These are phyloP conservation scores for Phyllosticta ampelicida DNA, from an alignment of 2,329 filamentous ascomycete species.

Conservation along the genomic window DNA sequence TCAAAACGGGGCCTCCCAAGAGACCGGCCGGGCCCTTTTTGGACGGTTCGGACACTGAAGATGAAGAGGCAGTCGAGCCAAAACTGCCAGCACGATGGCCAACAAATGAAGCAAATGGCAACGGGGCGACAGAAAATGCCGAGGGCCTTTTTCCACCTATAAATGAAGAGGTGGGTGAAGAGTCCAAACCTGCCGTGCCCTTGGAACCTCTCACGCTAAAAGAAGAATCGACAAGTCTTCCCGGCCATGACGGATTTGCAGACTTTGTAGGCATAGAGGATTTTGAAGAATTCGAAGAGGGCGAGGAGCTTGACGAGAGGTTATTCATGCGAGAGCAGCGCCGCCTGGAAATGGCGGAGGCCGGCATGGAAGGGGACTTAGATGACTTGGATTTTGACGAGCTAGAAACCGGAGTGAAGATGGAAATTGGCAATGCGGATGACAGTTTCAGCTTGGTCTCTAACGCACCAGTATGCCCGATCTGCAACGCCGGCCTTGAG, in stretches of 20 bases:
- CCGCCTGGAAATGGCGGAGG: conserved; percentile 41
- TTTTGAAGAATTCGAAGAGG: conserved; percentile 44
- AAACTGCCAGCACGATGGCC: not conserved
- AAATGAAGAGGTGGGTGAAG: conserved; percentile 4
- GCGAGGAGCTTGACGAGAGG: conserved; percentile 42
- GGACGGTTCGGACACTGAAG: conserved; percentile 56
- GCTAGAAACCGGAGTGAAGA: conserved; percentile 20
- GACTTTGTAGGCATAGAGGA: conserved; percentile 46
- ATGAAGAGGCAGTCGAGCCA: conserved; percentile 19
- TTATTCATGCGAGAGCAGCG: conserved; percentile 65
- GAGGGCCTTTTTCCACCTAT: not conserved
- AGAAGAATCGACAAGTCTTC: conserved; percentile 38
- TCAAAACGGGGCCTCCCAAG: conserved; percentile 11
- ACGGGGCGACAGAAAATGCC: not conserved
- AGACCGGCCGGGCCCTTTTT: conserved; percentile 52
- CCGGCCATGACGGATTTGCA: conserved; percentile 33
- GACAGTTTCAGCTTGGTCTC: conserved; percentile 3
- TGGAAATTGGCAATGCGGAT: conserved; percentile 2
- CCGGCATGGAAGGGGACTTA: conserved; percentile 23
- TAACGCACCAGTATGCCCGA: conserved; percentile 51
- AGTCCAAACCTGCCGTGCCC: not conserved
- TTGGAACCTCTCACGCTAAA: conserved; percentile 22
- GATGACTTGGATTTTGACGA: conserved; percentile 47
- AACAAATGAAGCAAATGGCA: not conserved
- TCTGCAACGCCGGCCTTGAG: conserved; percentile 58